Evolutionary conservation across 2,329 filamentous ascomycete genomes (phyloP).

Genomic region (Fusarium algeriense): DNA sequence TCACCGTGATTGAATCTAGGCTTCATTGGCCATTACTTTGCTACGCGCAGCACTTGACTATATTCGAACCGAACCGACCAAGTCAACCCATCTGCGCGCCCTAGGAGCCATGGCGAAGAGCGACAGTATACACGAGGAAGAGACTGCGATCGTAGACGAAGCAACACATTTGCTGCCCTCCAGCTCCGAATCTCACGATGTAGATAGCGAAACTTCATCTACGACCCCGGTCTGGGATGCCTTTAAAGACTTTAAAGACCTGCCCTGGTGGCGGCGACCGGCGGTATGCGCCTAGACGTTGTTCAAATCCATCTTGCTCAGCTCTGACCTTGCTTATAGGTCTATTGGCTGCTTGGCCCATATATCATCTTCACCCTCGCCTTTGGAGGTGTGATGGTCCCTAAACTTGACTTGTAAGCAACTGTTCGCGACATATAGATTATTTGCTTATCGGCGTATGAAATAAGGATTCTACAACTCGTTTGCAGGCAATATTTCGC

Average conservation of each 20-base stretch:
- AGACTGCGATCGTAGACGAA: constrained; percentile 46
- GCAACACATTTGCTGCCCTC: constrained; percentile 55
- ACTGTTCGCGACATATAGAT: neutral
- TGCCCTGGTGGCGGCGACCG: constrained; percentile 73
- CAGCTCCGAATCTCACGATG: constrained; percentile 27
- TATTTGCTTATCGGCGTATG: constrained; percentile 30
- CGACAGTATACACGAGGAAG: constrained; percentile 10
- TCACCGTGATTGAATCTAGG: constrained; percentile 25
- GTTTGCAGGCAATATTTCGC: constrained; percentile 87
- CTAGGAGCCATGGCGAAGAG: constrained; percentile 26
- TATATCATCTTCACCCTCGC: constrained; percentile 86
- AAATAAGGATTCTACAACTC: constrained; percentile 76
- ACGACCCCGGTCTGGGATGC: constrained; percentile 59
- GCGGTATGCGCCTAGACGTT: constrained; percentile 61
- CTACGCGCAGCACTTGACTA: constrained; percentile 14
- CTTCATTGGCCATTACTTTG: constrained; percentile 19
- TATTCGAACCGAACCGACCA: constrained; percentile 10
- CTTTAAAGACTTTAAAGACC: constrained; percentile 67
- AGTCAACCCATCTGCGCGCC: neutral
- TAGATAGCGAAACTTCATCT: constrained; percentile 25
- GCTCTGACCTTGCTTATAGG: constrained; percentile 59
- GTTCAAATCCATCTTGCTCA: constrained; percentile 1
- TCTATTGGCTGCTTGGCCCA: constrained; percentile 85
- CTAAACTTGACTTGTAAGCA: constrained; percentile 81
- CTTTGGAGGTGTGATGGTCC: constrained; percentile 87